A percentile compares a stretch with the other conserved stretches of the same genome.
These are phyloP conservation scores for Russula virescens DNA, from an alignment of 768 basidiomycete genomes.

Conservation along the genomic window DNA sequence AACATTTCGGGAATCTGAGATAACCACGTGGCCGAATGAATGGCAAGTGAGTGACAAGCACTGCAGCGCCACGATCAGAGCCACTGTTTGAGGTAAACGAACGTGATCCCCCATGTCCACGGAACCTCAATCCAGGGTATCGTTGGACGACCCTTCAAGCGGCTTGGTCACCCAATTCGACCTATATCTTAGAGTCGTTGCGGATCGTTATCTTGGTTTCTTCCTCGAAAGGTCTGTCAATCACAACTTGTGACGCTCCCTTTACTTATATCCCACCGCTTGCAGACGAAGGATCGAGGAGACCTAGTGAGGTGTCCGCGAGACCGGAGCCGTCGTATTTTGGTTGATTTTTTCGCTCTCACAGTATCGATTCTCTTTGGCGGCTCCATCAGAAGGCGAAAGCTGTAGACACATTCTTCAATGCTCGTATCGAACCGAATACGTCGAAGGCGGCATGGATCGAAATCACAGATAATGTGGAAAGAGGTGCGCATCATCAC, in stretches of 20 bases:
- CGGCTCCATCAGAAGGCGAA: slow-evolving; percentile 68
- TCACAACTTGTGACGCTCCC: slow-evolving; percentile 17
- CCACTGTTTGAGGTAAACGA: not conserved
- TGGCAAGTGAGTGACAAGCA: no score
- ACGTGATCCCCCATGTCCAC: slow-evolving; percentile 9
- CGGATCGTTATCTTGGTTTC: slow-evolving; percentile 75
- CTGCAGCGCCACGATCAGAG: not conserved
- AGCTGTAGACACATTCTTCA: slow-evolving; percentile 62
- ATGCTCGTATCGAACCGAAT: slow-evolving; percentile 62
- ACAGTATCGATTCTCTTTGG: slow-evolving; percentile 66
- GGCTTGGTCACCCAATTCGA: slow-evolving; percentile 68
- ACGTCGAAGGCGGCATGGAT: slow-evolving; percentile 71
- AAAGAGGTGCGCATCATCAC: slow-evolving; percentile 49
- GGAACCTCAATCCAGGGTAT: slow-evolving; percentile 16
- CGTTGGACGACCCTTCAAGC: slow-evolving; percentile 16
- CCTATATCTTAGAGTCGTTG: slow-evolving; percentile 57
- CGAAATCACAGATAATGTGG: slow-evolving; percentile 80
- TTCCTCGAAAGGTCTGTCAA: slow-evolving; percentile 75
- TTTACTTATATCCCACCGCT: slow-evolving; percentile 12
- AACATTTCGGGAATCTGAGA: not conserved
- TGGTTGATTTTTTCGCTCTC: not conserved
- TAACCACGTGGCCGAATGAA: slow-evolving; percentile 13
- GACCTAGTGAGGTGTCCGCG: slow-evolving; percentile 51
- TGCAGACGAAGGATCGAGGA: slow-evolving; percentile 80
- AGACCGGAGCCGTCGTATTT: slow-evolving; percentile 5